Percentiles rank a stretch among this genome's conserved stretches.
These are phyloP conservation scores for Mycogone perniciosa DNA, from an alignment of 2,329 filamentous ascomycete species.

Conservation along the genomic window DNA sequence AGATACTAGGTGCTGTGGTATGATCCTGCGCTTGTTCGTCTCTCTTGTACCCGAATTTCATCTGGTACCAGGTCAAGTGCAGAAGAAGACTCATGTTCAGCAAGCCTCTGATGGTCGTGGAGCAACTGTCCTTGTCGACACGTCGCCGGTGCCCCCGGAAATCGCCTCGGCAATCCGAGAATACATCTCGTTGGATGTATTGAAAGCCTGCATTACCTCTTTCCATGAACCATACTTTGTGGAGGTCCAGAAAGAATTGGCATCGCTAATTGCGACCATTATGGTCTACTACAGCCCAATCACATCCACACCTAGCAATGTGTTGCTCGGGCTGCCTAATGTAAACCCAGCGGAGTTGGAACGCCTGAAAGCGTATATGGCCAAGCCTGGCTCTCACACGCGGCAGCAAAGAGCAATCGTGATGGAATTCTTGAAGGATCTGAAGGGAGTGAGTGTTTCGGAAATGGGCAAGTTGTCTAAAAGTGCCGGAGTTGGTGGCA, in stretches of 20 bases:
- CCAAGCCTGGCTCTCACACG: slow-evolving; percentile 53
- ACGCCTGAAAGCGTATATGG: slow-evolving; percentile 54
- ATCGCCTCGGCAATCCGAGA: slow-evolving; percentile 69
- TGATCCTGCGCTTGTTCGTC: slow-evolving; percentile 80
- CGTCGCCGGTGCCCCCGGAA: slow-evolving; percentile 42
- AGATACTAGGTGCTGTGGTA: slow-evolving; percentile 80
- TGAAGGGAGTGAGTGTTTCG: slow-evolving; percentile 86
- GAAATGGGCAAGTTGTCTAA: slow-evolving; percentile 81
- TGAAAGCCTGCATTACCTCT: slow-evolving; percentile 83
- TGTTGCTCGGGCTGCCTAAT: slow-evolving; percentile 75
- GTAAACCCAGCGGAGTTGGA: slow-evolving; percentile 65
- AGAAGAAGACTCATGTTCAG: slow-evolving; percentile 18
- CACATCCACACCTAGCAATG: slow-evolving; percentile 63
- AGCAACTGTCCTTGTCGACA: slow-evolving; percentile 21
- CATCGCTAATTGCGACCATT: slow-evolving; percentile 79
- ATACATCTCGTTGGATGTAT: slow-evolving; percentile 81
- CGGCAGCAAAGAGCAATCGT: slow-evolving; percentile 75
- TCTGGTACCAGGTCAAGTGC: slow-evolving; percentile 41
- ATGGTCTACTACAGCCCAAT: slow-evolving; percentile 66
- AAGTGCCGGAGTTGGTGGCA: slow-evolving; percentile 33
- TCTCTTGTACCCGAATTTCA: slow-evolving; percentile 76
- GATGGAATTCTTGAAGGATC: slow-evolving; percentile 74
- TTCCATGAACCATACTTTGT: slow-evolving; percentile 96
- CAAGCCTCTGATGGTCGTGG: slow-evolving; percentile 22
- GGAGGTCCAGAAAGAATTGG: slow-evolving; percentile 88